Evolutionary conservation across 495 filamentous ascomycete genomes (phyloP), one percentile per base, ranked within the genome.

Genomic region (Aspergillus biplanus): DNA sequence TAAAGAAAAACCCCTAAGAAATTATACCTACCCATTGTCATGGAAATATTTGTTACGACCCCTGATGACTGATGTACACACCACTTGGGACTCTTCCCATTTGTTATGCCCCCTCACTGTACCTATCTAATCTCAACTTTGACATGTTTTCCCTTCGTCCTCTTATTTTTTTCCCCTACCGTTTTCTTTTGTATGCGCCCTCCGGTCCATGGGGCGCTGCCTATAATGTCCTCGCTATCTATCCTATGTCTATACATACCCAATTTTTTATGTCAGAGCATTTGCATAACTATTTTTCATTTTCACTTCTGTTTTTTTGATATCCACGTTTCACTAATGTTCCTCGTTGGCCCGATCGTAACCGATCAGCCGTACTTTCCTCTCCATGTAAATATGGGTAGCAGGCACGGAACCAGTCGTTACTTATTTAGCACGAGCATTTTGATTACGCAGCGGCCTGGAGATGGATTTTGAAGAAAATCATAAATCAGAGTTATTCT

Each of bases 51-150:
- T 64, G 61, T 71, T 52, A 78, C 59, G 70, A 69, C 68, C 60
- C 52, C 57, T 78, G 47, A 80, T 73, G 78, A 79, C 56, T 68
- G 52, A 74, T 75, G 69, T 72, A 65, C 67, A 70, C 65, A 66
- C 61, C 33, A 44, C 33, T 37, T 33, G 31, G 52, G 39, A 47
- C 16, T 50, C 5, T 15, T n/a, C 7, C 50, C 55, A 39, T 35
- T 44, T 49, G 52, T 63, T 61, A 70, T 65, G 71, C 64, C 69
- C 63, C 63, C 62, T 60, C 50, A 55, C 37, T 71, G 55, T 69
- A 63, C 65, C 59, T 63, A 65, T 48, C 52, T 58, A 52, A 66
- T 56, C 21, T 53, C 18, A 35, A 35, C 13, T 16, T 34, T 58
- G 31, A 58, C 57, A 52, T 15, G 48, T 15, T 48, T 32, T 15